These are phyloP conservation scores for Alloascoidea hylecoeti DNA, from an alignment of 805 yeast genomes.

Conservation along the genomic window DNA sequence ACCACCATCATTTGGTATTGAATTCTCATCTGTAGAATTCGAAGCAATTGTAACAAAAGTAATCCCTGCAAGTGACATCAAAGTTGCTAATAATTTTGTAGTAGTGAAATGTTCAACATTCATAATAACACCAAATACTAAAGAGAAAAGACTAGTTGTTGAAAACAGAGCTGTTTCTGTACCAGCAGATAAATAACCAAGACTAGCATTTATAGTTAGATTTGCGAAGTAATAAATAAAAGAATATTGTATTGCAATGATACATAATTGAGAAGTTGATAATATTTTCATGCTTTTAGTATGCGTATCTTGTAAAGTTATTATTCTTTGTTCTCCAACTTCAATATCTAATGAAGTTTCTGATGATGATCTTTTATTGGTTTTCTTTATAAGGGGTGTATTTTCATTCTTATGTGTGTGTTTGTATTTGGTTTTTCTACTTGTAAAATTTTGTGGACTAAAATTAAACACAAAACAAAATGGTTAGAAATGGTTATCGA, in stretches of 20 bases:
- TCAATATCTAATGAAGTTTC: neutral
- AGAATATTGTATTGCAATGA: conserved; percentile 48
- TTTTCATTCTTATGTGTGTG: too few species aligned
- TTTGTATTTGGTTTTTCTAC: too few species aligned
- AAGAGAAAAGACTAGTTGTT: conserved; percentile 87
- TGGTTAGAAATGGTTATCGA: conserved; percentile 2
- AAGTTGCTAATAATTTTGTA: conserved; percentile 54
- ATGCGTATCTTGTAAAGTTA: conserved; percentile 9
- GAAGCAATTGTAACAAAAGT: conserved; percentile 65
- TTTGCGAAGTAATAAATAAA: conserved; percentile 86
- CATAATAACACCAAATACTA: conserved; percentile 62
- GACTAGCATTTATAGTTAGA: conserved; percentile 73
- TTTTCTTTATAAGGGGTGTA: too few species aligned
- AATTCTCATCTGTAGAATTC: conserved; percentile 18
- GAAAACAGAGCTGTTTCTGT: conserved; percentile 92
- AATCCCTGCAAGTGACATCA: conserved; percentile 68
- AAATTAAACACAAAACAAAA: conserved; percentile 1
- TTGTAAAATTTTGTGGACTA: conserved; percentile 1
- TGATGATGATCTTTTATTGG: neutral
- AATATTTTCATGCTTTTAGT: conserved; percentile 55
- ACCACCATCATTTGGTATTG: conserved; percentile 4
- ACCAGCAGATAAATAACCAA: conserved; percentile 83
- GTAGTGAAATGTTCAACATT: conserved; percentile 55
- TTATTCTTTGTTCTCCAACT: neutral
- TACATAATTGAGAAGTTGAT: conserved; percentile 19